Conservation (phyloP, 192 early-diverging fungal genomes). For the Mortierella antarctica region DNA sequence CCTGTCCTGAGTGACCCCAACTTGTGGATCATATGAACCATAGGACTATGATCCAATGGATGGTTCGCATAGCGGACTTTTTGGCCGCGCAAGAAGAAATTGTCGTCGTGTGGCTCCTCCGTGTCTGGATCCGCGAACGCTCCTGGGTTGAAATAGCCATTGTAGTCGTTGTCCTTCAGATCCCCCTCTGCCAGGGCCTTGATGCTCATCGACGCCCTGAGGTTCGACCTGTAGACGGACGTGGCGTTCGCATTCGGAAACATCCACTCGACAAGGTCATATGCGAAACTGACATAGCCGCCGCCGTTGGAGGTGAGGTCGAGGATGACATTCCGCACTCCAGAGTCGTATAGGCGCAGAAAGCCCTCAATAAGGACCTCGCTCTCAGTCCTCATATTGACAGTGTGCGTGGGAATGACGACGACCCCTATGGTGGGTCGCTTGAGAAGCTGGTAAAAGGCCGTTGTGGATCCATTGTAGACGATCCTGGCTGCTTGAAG, state of each 20-base stretch:
- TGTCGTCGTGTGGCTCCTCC: neutral
- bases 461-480: slow-evolving; percentile 30
- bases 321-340: slow-evolving; percentile 37
- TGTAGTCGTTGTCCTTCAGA: slow-evolving; percentile 16
- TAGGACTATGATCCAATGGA: slow-evolving; percentile 6
- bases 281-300: slow-evolving; percentile 46
- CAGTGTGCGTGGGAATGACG: slow-evolving; percentile 42
- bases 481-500: slow-evolving; percentile 2
- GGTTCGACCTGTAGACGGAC: slow-evolving; percentile 35
- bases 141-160: slow-evolving; percentile 31
- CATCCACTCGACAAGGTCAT: slow-evolving; percentile 51
- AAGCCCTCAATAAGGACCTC: slow-evolving; percentile 17
- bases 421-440: slow-evolving; percentile 33
- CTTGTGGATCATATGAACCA: slow-evolving; percentile 35
- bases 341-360: neutral
- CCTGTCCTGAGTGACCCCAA: slow-evolving; percentile 28
- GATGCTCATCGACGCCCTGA: slow-evolving; percentile 22
- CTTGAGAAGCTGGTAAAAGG: slow-evolving; percentile 35
- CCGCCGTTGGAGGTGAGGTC: slow-evolving; percentile 45
- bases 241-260: slow-evolving; percentile 23
- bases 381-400: slow-evolving; percentile 11
- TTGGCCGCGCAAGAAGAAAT: slow-evolving; percentile 35
- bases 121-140: slow-evolving; percentile 23
- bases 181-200: slow-evolving; percentile 40
- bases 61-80: neutral